Evolutionary conservation across 2,329 filamentous ascomycete species (phyloP), one percentile per base, ranked within the genome.

Genomic region (Pyrenochaeta sp.): DNA sequence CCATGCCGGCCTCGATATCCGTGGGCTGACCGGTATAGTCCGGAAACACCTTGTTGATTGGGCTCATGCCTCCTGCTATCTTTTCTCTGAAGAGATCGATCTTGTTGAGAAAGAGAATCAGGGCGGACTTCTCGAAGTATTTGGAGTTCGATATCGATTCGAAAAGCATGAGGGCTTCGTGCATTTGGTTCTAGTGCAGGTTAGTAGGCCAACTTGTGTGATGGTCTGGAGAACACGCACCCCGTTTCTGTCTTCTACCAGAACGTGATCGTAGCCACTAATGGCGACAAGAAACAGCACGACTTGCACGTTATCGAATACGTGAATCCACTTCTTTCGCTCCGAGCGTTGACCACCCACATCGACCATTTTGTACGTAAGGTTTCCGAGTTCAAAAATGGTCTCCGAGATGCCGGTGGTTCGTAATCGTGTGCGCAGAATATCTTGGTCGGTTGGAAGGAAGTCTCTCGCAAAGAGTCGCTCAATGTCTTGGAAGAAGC

Each of bases 401-500:
- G 93, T 97, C 79, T 98, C 94, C 50, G 92, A 97, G 70, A 98
- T 98, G 69, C 94, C 94, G 2, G 95, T 98, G 19, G 94, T 98
- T 71, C 93, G 87, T 77, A 98, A 80, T 76, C 94, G 87, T 51
- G 93, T 95, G 68, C 94, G 91, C 51, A 98, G 85, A 68, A 98
- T 90, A 80, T 98, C 94, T 80, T 98, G 94, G 77, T 98, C 93
- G 73, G 91, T 92, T 15, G 95, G 95, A 22, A 97, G 83, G 81
- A 95, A 98, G 66, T 89, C 87, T 67, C 86, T 87, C 47, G 85
- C 82, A 59, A 86, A 84, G 12, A 89, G 79, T 19, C 87, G 82
- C 67, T 90, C 86, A 52, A 90, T 79, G 68, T 90, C 88, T 64
- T 81, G 75, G 76, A 96, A 94, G 80, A 96, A 97, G 81, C 93